These are phyloP conservation scores for Pythium chondricola DNA, from an alignment of 352 stramenopile genomes.

Conservation along the genomic window DNA sequence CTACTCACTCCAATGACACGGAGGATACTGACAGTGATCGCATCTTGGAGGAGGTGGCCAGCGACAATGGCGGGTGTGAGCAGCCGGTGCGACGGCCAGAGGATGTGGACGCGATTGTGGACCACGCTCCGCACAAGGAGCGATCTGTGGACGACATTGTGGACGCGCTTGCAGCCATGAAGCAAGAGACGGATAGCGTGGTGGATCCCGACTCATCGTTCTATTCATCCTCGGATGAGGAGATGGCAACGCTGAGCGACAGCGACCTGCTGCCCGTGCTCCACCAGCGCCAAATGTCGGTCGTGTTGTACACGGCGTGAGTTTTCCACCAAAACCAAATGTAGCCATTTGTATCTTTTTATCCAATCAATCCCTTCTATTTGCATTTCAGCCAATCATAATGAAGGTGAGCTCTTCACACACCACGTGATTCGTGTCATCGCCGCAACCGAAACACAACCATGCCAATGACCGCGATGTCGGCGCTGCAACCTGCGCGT, in stretches of 20 bases:
- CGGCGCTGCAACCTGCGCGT: too few relatives aligned
- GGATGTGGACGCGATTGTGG: neutral
- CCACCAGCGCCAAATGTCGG: neutral
- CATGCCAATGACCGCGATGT: neutral
- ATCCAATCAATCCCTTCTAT: neutral
- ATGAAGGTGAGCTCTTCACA: too few relatives aligned
- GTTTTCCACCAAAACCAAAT: neutral
- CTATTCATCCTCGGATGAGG: neutral
- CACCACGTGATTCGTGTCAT: slow-evolving; percentile 13
- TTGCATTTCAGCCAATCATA: too few relatives aligned
- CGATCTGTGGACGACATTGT: neutral
- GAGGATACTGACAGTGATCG: slow-evolving; percentile 1
- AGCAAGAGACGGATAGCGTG: neutral
- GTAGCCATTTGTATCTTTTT: neutral
- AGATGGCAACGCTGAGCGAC: neutral
- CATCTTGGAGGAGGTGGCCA: neutral
- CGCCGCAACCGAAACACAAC: neutral
- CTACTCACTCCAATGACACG: neutral
- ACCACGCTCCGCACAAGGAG: neutral
- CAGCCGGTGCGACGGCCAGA: too few relatives aligned
- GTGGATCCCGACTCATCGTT: neutral
- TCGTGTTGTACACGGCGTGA: neutral
- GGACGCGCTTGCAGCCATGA: neutral
- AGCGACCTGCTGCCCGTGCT: neutral
- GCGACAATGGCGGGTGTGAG: neutral